Percentiles rank a stretch among this genome's conserved stretches.
Evolutionary conservation across 352 stramenopile genomes (phyloP).

Genomic region (Globisporangium splendens): DNA sequence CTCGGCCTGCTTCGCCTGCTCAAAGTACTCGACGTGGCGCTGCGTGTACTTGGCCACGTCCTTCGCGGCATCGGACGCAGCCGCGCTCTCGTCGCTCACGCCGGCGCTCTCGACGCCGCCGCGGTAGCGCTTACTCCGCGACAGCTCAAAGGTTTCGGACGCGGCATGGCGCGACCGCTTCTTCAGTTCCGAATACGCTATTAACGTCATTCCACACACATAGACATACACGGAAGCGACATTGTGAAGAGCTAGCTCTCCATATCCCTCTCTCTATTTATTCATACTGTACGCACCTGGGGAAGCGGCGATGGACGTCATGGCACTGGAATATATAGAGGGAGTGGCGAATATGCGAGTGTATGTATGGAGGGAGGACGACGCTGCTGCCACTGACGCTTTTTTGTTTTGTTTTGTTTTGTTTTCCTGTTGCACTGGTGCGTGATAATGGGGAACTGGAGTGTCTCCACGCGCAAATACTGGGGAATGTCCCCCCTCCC

Average conservation of each 20-base stretch:
- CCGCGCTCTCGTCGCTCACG: slow-evolving; percentile 16
- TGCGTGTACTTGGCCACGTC: slow-evolving; percentile 85
- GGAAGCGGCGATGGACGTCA: slow-evolving; percentile 76
- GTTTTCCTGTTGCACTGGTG: too few relatives aligned
- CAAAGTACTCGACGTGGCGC: slow-evolving; percentile 85
- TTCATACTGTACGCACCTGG: slow-evolving; percentile 24
- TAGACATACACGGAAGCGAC: too few relatives aligned
- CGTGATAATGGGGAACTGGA: too few relatives aligned
- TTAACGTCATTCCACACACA: too few relatives aligned
- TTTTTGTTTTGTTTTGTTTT: too few relatives aligned
- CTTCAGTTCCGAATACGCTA: slow-evolving; percentile 60
- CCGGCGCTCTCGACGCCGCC: slow-evolving; percentile 14
- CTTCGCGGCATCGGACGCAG: slow-evolving; percentile 26
- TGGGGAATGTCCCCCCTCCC: too few relatives aligned
- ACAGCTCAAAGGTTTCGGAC: slow-evolving; percentile 49
- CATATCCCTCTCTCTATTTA: not conserved
- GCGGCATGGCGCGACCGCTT: slow-evolving; percentile 60
- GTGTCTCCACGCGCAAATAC: too few relatives aligned
- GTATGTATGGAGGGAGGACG: not conserved
- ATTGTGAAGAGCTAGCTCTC: not conserved
- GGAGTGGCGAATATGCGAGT: not conserved
- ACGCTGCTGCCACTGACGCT: not conserved
- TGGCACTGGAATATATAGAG: too few relatives aligned
- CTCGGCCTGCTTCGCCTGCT: slow-evolving; percentile 81
- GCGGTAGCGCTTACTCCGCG: slow-evolving; percentile 64